Evolutionary conservation across 805 yeast species (phyloP), one percentile per base, ranked within the genome.

Genomic region (Candida koratica): DNA sequence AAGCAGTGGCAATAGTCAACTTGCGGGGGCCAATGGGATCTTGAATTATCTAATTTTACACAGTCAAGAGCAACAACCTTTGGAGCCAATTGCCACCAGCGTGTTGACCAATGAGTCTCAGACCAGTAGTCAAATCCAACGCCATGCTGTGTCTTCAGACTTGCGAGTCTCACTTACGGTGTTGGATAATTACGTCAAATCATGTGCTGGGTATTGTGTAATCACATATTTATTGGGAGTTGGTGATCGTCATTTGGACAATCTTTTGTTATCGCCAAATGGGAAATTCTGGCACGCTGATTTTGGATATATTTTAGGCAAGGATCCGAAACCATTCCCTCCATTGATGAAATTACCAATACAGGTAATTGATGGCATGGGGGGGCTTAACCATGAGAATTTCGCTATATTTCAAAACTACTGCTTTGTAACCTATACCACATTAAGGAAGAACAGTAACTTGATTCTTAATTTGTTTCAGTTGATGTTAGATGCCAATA

Each of bases 271-370:
- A 25, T 84, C 80, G 34, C 87, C 79, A 44, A 64, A 44, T 83
- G 90, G 72, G 81, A 85, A 79, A 48, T 93, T 93, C 55, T 90
- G 95, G 76, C 99, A 93, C 60, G 97, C 96, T 1, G 99, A 93
- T 60, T 93, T 86, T 58, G 99, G 99, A 1, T 93, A 93, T 52
- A 90, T 93, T 33, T 64, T 93, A 37, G 99, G 99, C 0, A 81
- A 89, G 36, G 99, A 93, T 57, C 99, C 99, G 2, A 93, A 93
- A 56, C 97, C 97, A 10, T 93, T 93, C 61, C 97, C 99, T 10
- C 99, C 99, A 1, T 70, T 90, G 62, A 93, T 93, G 97, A 93
- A 93, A 53, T 65, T 93, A 25, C 98, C 98, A 0, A 93, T 93
- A 27, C 98, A 93, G 59, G 83, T 93, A 12, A 84, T 93, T 27